phyloP scores from a whole-genome alignment of 2,329 filamentous ascomycete genomes.

The Thelonectria rubi region DNA sequence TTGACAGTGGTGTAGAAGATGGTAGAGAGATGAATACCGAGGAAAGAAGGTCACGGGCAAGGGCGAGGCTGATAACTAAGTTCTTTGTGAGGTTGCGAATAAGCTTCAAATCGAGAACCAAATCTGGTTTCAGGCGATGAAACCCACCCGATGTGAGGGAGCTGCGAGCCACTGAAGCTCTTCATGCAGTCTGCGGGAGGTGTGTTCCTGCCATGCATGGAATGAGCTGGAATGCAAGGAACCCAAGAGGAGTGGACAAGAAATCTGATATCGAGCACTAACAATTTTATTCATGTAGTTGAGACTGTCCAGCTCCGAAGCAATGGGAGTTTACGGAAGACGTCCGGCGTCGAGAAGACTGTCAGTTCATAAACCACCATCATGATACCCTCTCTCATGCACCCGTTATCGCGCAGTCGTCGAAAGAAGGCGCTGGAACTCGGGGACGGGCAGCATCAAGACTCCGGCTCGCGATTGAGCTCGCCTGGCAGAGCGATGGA shows the following conservation, averaged over 20 bases:
- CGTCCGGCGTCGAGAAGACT: not conserved
- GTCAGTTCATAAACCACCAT: not conserved
- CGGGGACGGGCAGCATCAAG: constrained; percentile 10
- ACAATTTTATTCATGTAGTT: constrained; percentile 2
- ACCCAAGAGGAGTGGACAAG: constrained; percentile 42
- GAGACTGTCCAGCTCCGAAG: not conserved
- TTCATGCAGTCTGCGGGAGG: too few species aligned
- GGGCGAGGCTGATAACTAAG: not conserved
- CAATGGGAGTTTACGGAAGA: constrained; percentile 13
- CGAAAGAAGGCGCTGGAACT: not conserved
- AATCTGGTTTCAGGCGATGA: not conserved
- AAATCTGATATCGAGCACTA: constrained; percentile 7
- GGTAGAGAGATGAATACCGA: not conserved
- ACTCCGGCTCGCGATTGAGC: constrained; percentile 22
- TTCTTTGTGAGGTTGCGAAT: not conserved
- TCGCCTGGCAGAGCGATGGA: not conserved
- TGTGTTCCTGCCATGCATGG: too few species aligned
- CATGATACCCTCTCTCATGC: not conserved
- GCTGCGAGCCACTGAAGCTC: not conserved
- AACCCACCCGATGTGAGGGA: not conserved
- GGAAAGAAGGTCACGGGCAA: not conserved
- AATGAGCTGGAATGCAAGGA: too few species aligned
- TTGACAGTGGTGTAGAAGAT: not conserved
- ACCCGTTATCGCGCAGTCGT: constrained; percentile 1
- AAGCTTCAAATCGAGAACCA: not conserved